Evolutionary conservation across 2,329 filamentous ascomycete genomes (phyloP), one percentile per base, ranked within the genome.

Genomic region (Aquanectria penicillioides): DNA sequence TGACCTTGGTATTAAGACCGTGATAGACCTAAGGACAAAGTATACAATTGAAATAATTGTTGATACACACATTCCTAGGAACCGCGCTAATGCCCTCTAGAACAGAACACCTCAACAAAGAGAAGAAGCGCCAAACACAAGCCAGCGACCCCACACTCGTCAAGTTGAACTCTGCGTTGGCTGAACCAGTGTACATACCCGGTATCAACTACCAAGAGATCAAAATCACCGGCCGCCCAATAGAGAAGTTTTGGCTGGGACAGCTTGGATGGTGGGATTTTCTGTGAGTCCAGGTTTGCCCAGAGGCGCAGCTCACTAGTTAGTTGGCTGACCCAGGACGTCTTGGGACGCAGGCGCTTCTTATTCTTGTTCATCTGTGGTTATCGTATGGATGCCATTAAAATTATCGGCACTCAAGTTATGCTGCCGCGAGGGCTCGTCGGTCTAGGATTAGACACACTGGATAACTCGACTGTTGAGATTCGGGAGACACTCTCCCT

Each of bases 1-100:
- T 7, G 81, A 86, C 26, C 83, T 89, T 65, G 81, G 84, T 18
- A 85, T 97, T 63, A 85, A 82, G 64, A 92, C 88, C 3, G 85
- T 97, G 34, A 84, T 97, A 59, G 93, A 97, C 77, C 79, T 97
- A 10, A 86, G 93, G 54, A 92, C 92, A 61, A 87, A 89, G 87
- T 92, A 81, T 37, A 15, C n/a, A n/a, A n/a, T n/a, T n/a, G n/a
- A n/a, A n/a, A n/a, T n/a, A n/a, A n/a, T n/a, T 34, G 29, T n/a
- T 26, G 23, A 28, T 31, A 25, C 2, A 2, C 8, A 15, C 3
- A 28, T 38, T 48, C 12, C 23, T 12, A 17, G 26, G 31, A 20
- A 47, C 41, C 34, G 37, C 46, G 11, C 56, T 66, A 13, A 67
- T 23, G 23, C 23, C 6, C 25, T 12, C 4, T 38, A 91, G 89